A percentile compares a stretch with the other conserved stretches of the same genome.
These are phyloP conservation scores for Halteria grandinella DNA, from an alignment of 73 alveolate genomes.

Conservation along the genomic window DNA sequence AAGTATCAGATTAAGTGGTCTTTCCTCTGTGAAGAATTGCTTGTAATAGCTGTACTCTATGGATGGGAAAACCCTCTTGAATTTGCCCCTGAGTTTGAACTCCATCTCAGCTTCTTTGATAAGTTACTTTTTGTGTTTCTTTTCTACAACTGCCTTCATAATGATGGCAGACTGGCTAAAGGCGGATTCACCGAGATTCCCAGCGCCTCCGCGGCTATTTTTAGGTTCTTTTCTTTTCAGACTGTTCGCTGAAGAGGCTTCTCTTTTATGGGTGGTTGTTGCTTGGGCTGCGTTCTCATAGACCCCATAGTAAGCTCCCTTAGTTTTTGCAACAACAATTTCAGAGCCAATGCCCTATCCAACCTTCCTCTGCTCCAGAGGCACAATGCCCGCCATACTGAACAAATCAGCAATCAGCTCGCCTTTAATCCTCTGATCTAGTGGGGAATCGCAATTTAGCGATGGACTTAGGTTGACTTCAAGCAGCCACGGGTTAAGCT, in stretches of 20 bases:
- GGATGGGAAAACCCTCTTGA: slow-evolving; percentile 74
- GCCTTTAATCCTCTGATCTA: slow-evolving; percentile 87
- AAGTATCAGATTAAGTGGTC: slow-evolving; percentile 57
- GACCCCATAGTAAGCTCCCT: slow-evolving; percentile 9
- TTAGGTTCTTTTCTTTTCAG: neutral
- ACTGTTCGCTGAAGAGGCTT: neutral
- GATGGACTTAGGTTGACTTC: slow-evolving; percentile 93
- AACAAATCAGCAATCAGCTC: slow-evolving; percentile 87
- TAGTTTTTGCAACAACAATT: neutral
- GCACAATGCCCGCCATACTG: slow-evolving; percentile 85
- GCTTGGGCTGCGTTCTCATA: neutral
- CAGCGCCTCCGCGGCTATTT: neutral
- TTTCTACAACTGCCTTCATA: neutral
- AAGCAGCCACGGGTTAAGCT: slow-evolving; percentile 89
- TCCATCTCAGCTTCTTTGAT: slow-evolving; percentile 76
- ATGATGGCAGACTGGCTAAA: neutral
- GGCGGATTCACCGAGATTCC: neutral
- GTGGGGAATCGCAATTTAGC: slow-evolving; percentile 84
- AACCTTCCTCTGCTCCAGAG: slow-evolving; percentile 62
- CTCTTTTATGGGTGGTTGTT: neutral
- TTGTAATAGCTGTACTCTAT: slow-evolving; percentile 57
- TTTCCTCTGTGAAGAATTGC: slow-evolving; percentile 71
- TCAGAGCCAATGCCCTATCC: neutral
- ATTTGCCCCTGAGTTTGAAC: slow-evolving; percentile 68
- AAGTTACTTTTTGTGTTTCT: slow-evolving; percentile 54